Evolutionary conservation across 306 rosid species (phyloP), one percentile per base, ranked within the genome.

Genomic region (Cicer pinnatifidum): DNA sequence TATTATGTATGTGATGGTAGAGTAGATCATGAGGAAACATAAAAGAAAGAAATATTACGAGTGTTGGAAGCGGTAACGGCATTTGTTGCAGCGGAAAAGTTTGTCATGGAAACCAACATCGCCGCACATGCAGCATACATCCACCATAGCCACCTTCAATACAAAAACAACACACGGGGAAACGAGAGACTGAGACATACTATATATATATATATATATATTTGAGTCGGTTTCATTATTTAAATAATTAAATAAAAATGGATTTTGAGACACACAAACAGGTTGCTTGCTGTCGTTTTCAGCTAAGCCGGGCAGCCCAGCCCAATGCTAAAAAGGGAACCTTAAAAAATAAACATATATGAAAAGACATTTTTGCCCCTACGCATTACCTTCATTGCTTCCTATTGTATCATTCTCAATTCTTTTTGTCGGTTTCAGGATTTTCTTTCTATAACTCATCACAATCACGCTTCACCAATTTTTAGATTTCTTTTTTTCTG

Each of bases 41-140:
- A 23, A 23, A 23, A 23, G 28, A 2, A 1, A 23, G 1, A 2
- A 23, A 23, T 23, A 15, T 11, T 88, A 93, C 93, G 93, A 91
- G 93, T 93, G 98, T 69, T 93, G 98, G 85, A 80, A 93, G 9
- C 98, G 98, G 80, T 86, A 79, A 68, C 60, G 86, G 84, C 98
- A 93, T 67, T 85, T 85, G 91, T 82, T 85, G 86, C 98, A 93
- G 82, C 96, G 98, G 85, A 93, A 93, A 62, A 93, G 92, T 77
- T 93, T 93, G 84, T 93, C 93, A 1, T 89, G 82, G 81, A 93
- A 93, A 65, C 98, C 98, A 76, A 93, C 84, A 62, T 93, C 98
- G 35, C 98, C 98, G 38, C 98, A 93, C 96, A 93, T 85, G 97
- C 96, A 91, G 78, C 98, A 93, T 7, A 93, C 96, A 88, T 93